phyloP scores from a whole-genome alignment of 2,329 filamentous ascomycete species.

The Hymenoscyphus fraxineus region DNA sequence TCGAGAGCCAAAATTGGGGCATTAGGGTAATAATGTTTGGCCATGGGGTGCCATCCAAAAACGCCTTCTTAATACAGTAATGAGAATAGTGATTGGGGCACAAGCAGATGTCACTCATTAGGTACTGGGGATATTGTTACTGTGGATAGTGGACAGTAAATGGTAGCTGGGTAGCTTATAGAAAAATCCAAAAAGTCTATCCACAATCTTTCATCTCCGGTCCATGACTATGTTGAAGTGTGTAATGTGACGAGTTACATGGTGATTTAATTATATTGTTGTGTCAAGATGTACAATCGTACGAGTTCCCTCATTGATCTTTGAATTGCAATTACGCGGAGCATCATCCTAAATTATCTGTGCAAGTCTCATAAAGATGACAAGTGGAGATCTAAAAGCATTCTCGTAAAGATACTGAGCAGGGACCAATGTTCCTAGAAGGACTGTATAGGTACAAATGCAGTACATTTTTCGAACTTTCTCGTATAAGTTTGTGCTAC shows the following conservation, averaged over 20 bases:
- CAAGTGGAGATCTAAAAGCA: too few relatives aligned
- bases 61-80: not conserved
- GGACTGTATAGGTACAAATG: too few relatives aligned
- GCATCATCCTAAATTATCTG: too few relatives aligned
- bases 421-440: too few relatives aligned
- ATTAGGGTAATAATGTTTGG: constrained; percentile 15
- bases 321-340: not conserved
- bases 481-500: too few relatives aligned
- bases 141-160: not conserved
- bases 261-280: not conserved
- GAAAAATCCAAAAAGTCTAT: not conserved
- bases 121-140: not conserved
- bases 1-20: not conserved
- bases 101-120: not conserved
- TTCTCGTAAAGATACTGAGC: too few relatives aligned
- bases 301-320: not conserved
- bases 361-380: too few relatives aligned
- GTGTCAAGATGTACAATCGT: not conserved
- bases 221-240: not conserved
- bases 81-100: not conserved
- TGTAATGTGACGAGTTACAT: not conserved
- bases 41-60: constrained; percentile 13
- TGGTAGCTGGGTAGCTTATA: not conserved
- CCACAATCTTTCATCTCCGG: not conserved
- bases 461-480: too few relatives aligned